These are phyloP conservation scores for Pseudocercospora eumusae DNA, from an alignment of 2,329 filamentous ascomycete species.

Conservation along the genomic window DNA sequence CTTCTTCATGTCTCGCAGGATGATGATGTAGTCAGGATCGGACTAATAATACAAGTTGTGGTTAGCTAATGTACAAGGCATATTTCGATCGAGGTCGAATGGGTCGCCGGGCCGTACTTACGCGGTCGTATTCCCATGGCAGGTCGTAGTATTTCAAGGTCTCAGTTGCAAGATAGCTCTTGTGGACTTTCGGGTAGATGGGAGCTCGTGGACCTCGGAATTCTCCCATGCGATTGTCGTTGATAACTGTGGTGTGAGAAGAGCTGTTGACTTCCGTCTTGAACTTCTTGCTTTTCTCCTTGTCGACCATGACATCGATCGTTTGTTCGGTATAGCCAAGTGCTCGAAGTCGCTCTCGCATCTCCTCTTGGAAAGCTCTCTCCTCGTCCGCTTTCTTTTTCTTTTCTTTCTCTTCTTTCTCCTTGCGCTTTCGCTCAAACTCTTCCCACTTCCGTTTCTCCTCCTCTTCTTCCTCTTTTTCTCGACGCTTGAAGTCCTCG, in stretches of 20 bases:
- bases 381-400: constrained; percentile 37
- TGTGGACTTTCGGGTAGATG: constrained; percentile 52
- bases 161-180: constrained; percentile 49
- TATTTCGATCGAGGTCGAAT: not conserved
- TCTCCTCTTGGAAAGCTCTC: constrained; percentile 47
- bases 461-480: constrained; percentile 40
- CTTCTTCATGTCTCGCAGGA: constrained; percentile 52
- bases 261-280: constrained; percentile 27
- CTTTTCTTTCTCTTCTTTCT: constrained; percentile 50
- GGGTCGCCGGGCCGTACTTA: constrained; percentile 39
- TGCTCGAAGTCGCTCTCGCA: constrained; percentile 48
- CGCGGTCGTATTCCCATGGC: constrained; percentile 51
- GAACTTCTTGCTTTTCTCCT: constrained; percentile 47
- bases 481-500: constrained; percentile 30
- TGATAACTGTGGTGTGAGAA: constrained; percentile 12
- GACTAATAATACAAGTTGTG: constrained; percentile 31
- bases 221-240: constrained; percentile 20
- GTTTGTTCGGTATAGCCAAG: constrained; percentile 51
- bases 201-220: constrained; percentile 35
- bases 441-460: constrained; percentile 46
- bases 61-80: constrained; percentile 18
- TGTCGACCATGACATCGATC: constrained; percentile 52
- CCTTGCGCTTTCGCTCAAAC: constrained; percentile 69
- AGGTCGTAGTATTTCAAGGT: constrained; percentile 53
- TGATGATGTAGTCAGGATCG: constrained; percentile 53